A percentile compares a stretch with the other conserved stretches of the same genome.
These are phyloP conservation scores for Hypoxylon sp. DNA, from an alignment of 2,329 filamentous ascomycete genomes.

Conservation along the genomic window DNA sequence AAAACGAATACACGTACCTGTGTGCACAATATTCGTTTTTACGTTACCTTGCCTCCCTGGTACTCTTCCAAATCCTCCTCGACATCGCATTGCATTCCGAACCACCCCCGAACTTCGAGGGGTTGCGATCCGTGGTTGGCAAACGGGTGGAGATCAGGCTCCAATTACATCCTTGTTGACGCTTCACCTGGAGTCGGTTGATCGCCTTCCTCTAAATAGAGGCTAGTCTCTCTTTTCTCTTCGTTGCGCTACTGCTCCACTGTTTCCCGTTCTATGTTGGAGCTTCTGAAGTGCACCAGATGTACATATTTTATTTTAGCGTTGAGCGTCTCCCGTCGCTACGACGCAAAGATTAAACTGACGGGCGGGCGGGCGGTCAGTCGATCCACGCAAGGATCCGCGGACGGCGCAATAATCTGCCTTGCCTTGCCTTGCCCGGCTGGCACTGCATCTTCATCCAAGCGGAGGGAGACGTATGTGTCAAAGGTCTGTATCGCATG, in stretches of 20 bases:
- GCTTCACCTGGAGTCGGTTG: conserved; percentile 20
- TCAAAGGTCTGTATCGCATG: conserved; percentile 19
- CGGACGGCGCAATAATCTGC: conserved; percentile 13
- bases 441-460: conserved; percentile 19
- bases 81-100: conserved; percentile 46
- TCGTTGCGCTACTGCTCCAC: conserved; percentile 27
- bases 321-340: conserved; percentile 28
- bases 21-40: conserved; percentile 21
- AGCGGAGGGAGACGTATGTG: conserved; percentile 18
- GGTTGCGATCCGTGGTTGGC: conserved; percentile 41
- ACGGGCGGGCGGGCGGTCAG: conserved; percentile 25
- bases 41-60: conserved; percentile 8
- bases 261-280: conserved; percentile 39
- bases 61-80: conserved; percentile 7
- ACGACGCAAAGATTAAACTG: conserved; percentile 5
- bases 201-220: conserved; percentile 12
- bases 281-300: conserved; percentile 9
- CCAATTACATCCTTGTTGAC: conserved; percentile 27
- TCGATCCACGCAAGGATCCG: conserved; percentile 33
- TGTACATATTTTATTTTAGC: conserved; percentile 27
- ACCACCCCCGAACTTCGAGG: conserved; percentile 38
- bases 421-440: conserved; percentile 24
- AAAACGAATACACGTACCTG: neutral
- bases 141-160: conserved; percentile 38
- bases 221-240: conserved; percentile 13